Conservation (phyloP, 371 early-diverging fungal species). For the Mucor racemosus region DNA sequence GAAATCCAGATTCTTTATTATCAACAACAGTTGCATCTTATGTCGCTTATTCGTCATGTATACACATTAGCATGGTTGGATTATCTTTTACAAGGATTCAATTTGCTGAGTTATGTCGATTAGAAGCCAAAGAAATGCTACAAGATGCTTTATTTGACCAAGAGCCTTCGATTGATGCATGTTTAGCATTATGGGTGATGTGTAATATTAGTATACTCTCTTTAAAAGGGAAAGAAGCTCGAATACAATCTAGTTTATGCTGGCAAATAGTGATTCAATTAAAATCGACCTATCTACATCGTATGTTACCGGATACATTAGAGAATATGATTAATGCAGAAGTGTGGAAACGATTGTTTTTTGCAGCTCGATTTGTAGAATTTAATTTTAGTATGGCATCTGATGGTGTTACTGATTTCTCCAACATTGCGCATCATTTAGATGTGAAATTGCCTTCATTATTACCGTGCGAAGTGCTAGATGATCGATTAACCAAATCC, state of each 20-base stretch:
- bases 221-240: constrained; percentile 29
- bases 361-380: constrained; percentile 32
- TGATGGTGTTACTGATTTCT: constrained; percentile 23
- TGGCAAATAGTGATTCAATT: constrained; percentile 42
- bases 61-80: constrained; percentile 20
- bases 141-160: constrained; percentile 35
- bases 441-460: constrained; percentile 31
- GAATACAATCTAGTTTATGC: constrained; percentile 33
- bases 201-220: constrained; percentile 11
- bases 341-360: constrained; percentile 37
- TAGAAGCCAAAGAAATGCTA: constrained; percentile 23
- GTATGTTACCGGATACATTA: not conserved
- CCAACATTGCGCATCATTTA: constrained; percentile 17
- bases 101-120: constrained; percentile 23
- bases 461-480: constrained; percentile 25
- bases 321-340: constrained; percentile 30
- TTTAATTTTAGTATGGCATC: constrained; percentile 31
- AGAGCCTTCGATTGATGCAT: constrained; percentile 26
- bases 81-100: constrained; percentile 20
- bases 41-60: constrained; percentile 28
- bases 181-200: constrained; percentile 25
- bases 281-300: constrained; percentile 7
- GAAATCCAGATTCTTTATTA: constrained; percentile 26
- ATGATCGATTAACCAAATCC: constrained; percentile 6
- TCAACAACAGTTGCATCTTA: constrained; percentile 25